Evolutionary conservation across 2,329 filamentous ascomycete genomes (phyloP), one percentile per base, ranked within the genome.

Genomic region (Ustulina deusta): DNA sequence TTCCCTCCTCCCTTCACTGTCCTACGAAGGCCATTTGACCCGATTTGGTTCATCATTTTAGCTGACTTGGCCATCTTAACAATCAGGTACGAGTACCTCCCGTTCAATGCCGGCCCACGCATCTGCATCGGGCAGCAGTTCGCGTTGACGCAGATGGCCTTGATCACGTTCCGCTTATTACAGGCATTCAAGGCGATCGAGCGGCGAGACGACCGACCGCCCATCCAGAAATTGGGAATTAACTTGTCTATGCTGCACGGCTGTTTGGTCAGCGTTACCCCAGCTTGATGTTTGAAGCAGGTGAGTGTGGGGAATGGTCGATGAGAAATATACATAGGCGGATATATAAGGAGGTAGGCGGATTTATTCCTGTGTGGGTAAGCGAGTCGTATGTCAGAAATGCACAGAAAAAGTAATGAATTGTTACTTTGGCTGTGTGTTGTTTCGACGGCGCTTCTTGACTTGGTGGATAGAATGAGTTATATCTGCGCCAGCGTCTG

Each of bases 121-220:
- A 81, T 81, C 36, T 82, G 80, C 66, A 77, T 81, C 40, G 80
- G 79, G 10, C 80, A 80, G 69, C 76, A 81, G 63, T 81, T 79
- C 48, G 77, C 77, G 1, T 56, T 78, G 36, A 76, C 76, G 17
- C 74, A 78, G 61, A 71, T 78, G 38, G 76, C 75, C 7, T 65
- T 78, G 36, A 72, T 76, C 49, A 73, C 74, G 9, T 73, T 78
- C 22, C 73, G 77, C 6, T 56, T 79, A 6, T 59, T 79, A 20
- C 76, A 78, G 57, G 71, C 74, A 1, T 79, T 78, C 68, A 68
- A 72, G 38, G 59, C 65, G 15, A 74, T 79, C 58, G 74, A 77
- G 61, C 63, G 72, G 2, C 70, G 61, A 17, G 77, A 78, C 25
- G 73, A 76, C 9, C 68, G 71, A 13, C 74, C 74, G 7, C 65